These are phyloP conservation scores for Diplocarpon rosae DNA, from an alignment of 2,329 filamentous ascomycete genomes.

Conservation along the genomic window DNA sequence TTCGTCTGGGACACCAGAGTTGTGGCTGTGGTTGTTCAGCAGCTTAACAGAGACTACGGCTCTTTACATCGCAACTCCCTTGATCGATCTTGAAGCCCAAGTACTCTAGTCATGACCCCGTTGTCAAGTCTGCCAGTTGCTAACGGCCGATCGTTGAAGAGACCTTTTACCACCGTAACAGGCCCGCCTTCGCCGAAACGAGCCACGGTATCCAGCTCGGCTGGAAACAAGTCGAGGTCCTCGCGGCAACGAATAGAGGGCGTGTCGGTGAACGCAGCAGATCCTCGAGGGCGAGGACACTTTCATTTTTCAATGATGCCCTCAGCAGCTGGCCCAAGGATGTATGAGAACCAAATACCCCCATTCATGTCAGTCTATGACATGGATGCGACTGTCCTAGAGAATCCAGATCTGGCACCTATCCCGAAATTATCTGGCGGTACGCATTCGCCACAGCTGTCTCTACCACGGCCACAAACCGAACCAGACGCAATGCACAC, in stretches of 20 bases:
- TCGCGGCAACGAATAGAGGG: constrained; percentile 9
- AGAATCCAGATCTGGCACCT: constrained; percentile 14
- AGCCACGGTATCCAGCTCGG: constrained; percentile 8
- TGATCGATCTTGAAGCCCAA: constrained; percentile 4
- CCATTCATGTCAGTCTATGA: constrained; percentile 69
- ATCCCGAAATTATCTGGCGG: constrained; percentile 17
- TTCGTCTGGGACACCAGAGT: constrained; percentile 12
- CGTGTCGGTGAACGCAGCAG: constrained; percentile 11
- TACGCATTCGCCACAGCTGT: constrained; percentile 9
- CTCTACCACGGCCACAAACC: constrained; percentile 4
- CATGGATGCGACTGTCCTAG: constrained; percentile 36
- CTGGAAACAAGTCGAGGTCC: constrained; percentile 9
- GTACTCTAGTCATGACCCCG: constrained; percentile 14
- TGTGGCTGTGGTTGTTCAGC: constrained; percentile 11
- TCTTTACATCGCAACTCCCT: constrained; percentile 1
- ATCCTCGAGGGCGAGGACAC: constrained; percentile 10
- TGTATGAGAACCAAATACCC: constrained; percentile 61
- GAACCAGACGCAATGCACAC: constrained; percentile 19
- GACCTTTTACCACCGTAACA: constrained; percentile 19
- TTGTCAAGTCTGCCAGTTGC: constrained; percentile 18
- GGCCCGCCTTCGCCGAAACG: constrained; percentile 15
- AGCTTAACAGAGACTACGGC: constrained; percentile 13
- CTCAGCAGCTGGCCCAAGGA: constrained; percentile 47
- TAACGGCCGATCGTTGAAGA: constrained; percentile 24
- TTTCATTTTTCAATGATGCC: constrained; percentile 38